Conservation (phyloP, 805 yeast genomes). For the Ogataea thermomethanolica region DNA sequence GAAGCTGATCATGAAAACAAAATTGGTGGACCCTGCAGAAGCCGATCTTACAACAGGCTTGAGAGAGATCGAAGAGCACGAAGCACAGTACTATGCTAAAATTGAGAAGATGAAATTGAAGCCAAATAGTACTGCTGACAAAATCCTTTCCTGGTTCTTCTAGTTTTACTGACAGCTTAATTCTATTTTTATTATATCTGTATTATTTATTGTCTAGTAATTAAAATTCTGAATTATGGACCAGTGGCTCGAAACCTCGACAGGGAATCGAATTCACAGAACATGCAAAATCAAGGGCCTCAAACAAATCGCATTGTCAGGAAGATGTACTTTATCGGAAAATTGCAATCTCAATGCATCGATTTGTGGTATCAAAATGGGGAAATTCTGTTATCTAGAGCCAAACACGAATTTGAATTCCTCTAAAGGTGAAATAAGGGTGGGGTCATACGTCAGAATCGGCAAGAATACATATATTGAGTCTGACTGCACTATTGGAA, state of each 20-base stretch:
- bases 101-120: not conserved
- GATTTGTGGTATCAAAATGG: slow-evolving; percentile 34
- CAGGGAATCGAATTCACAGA: slow-evolving; percentile 49
- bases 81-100: slow-evolving; percentile 30
- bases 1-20: slow-evolving; percentile 39
- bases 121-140: slow-evolving; percentile 1
- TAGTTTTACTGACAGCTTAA: not conserved
- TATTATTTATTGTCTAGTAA: not conserved
- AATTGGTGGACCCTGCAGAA: slow-evolving; percentile 38
- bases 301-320: slow-evolving; percentile 42
- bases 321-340: slow-evolving; percentile 42
- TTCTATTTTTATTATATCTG: no score
- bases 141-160: slow-evolving; percentile 10
- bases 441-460: slow-evolving; percentile 47
- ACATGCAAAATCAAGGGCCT: slow-evolving; percentile 42
- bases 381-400: slow-evolving; percentile 43
- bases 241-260: slow-evolving; percentile 46
- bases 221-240: slow-evolving; percentile 2
- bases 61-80: slow-evolving; percentile 49
- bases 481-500: slow-evolving; percentile 42
- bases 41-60: slow-evolving; percentile 46
- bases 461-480: slow-evolving; percentile 34
- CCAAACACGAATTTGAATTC: slow-evolving; percentile 32
- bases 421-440: slow-evolving; percentile 31
- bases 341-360: slow-evolving; percentile 25